Base-by-base conservation (phyloP, 306 rosid species). In the Glycine latifolia region DNA sequence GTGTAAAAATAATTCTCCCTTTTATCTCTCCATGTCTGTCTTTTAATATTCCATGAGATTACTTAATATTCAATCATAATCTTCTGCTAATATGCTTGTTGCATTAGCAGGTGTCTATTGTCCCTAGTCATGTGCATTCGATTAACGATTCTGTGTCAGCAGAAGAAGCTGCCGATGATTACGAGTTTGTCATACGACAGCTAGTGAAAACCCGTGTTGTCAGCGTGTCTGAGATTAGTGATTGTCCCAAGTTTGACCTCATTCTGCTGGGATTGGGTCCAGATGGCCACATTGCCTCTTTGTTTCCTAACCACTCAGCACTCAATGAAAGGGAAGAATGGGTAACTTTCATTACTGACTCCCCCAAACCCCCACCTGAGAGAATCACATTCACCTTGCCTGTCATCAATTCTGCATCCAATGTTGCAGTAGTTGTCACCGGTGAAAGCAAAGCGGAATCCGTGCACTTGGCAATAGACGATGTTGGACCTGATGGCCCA, bases 291-390 rank as follows among this genome's bases (percentile, higher is more conserved):
- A 88, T 94, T 69, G 99, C 97, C 50, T 92, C 99, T 10, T 82
- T 96, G 31, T 96, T 94, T 78, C 99, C 99, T 7, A 84, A 85
- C 67, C 94, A 96, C 78, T 35, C 94, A 6, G 97, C 81, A 69
- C 91, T 96, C 6, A 80, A 87, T 49, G 95, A 92, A 83, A 90
- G 79, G 84, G 87, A 90, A 82, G 94, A 87, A 76, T 96, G 99
- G 99, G 97, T 96, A 68, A 87, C 97, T 70, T 96, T 94, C 87
- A 86, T 92, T 10, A 94, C 98, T 0, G 95, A 96, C 79, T 94
- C 98, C 78, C 98, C 99, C 12, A 86, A 91, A 79, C 95, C 98
- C 35, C 99, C 99, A 49, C 99, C 99, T 0, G 99, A 96, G 90
- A 89, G 99, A 71, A 94, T 96, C 87, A 94, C 99, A 52, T 92